Base-by-base conservation (phyloP, 768 basidiomycete genomes). In the Stropharia rugosoannulata region DNA sequence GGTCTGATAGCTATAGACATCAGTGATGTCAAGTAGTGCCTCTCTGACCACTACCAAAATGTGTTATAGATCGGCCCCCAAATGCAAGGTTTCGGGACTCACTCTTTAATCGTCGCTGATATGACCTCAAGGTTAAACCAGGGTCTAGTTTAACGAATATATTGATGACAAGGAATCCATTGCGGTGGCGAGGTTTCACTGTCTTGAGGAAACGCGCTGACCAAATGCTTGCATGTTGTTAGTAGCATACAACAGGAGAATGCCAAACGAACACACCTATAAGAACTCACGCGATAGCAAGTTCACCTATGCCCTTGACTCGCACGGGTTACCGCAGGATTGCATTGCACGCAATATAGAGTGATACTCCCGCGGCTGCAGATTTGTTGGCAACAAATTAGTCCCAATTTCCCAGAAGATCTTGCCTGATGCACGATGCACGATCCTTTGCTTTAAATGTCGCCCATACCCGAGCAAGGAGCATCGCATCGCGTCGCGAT, bases 61-160 rank as follows among this genome's bases (percentile, higher is more conserved):
- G 25, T 18, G 10, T 56, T 18, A 59, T 51, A 50, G 53, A 50
- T 18, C 56, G 27, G 50, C 49, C 5, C 35, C 13, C 25, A 22
- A 12, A 49, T 10, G 40, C 10, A 22, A 39, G 38, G 15, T 39
- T 0, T 60, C 62, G 15, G 29, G 6, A 61, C 72, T 49, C 55
- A 89, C 96, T 73, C 73, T 95, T 97, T 60, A 98, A 74, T 58
- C 89, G 76, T 52, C 86, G 75, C 51, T 88, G 83, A 63, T 95
- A 89, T 45, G 80, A 83, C 55, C 86, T 72, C 64, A 98, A 73
- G 11, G 87, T 89, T 54, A 95, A 66, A 3, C 87, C 83, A 22
- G 93, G 91, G 72, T 98, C 94, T 0, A 93, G 89, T 69, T 99
- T 98, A 66, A 95, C 85, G 75, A 95, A 97, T 55, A 98, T 87